A percentile compares a stretch with the other conserved stretches of the same genome.
Conservation (phyloP, 345 rosid genomes). For the Psidium friedrichsthalianum region DNA sequence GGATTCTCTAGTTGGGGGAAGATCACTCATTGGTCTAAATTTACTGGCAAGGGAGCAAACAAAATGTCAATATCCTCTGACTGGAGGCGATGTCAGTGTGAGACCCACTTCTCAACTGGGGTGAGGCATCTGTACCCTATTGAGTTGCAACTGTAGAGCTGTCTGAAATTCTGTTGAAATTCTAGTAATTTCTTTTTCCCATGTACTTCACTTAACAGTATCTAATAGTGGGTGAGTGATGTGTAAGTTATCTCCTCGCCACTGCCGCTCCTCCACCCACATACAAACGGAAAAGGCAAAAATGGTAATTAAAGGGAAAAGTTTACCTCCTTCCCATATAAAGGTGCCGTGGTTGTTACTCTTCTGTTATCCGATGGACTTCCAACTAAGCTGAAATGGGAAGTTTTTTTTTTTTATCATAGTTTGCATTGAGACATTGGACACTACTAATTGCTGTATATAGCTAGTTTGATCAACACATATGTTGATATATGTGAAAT, state of each 20-base stretch:
- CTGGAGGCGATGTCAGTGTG: background rate
- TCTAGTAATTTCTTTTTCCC: background rate
- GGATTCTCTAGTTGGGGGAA: constrained; percentile 15
- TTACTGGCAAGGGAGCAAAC: constrained; percentile 1
- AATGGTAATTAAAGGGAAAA: background rate
- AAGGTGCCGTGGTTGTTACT: background rate
- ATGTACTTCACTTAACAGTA: background rate
- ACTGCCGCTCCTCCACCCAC: background rate
- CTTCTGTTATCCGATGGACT: background rate
- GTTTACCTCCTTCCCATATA: background rate
- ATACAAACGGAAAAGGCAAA: background rate
- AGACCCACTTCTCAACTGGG: background rate
- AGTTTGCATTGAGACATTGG: background rate
- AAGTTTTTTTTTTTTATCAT: background rate
- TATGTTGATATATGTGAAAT: no score
- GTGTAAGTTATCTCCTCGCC: background rate
- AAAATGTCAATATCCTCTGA: background rate
- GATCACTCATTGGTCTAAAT: constrained; percentile 7
- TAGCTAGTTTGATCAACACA: no score
- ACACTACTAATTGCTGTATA: background rate
- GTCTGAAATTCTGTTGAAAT: background rate
- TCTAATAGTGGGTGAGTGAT: background rate
- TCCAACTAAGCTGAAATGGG: background rate
- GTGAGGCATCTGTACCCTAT: background rate
- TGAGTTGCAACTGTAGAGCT: background rate